These are phyloP conservation scores for Arthrobotrys sinensis DNA, from an alignment of 2,329 filamentous ascomycete species.

Conservation along the genomic window DNA sequence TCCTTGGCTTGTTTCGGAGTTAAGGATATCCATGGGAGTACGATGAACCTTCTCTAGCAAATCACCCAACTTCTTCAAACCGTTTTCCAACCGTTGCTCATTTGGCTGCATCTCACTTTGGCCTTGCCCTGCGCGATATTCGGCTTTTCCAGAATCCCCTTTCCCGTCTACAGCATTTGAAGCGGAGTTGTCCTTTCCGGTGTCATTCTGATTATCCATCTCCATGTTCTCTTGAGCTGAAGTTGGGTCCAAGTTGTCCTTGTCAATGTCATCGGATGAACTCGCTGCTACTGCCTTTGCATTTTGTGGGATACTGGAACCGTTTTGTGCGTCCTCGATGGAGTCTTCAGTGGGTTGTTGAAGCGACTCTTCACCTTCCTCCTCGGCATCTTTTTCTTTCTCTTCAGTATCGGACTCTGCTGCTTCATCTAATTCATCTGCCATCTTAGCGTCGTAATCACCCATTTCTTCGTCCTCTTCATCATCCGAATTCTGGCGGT, in stretches of 20 bases:
- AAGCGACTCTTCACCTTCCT: slow-evolving; percentile 62
- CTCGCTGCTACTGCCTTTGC: slow-evolving; percentile 61
- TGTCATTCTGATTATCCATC: slow-evolving; percentile 59
- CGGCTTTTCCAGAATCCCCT: slow-evolving; percentile 42
- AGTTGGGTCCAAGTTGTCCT: slow-evolving; percentile 61
- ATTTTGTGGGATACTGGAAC: slow-evolving; percentile 60
- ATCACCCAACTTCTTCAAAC: slow-evolving; percentile 95
- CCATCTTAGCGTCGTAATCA: slow-evolving; percentile 70
- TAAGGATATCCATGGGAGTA: slow-evolving; percentile 85
- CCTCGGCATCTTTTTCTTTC: slow-evolving; percentile 66
- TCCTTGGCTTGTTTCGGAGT: slow-evolving; percentile 73
- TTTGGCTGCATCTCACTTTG: slow-evolving; percentile 59
- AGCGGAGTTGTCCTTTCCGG: slow-evolving; percentile 55
- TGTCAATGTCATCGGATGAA: slow-evolving; percentile 62
- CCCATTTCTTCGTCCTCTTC: slow-evolving; percentile 71
- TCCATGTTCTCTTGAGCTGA: slow-evolving; percentile 62
- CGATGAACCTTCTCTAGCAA: slow-evolving; percentile 93
- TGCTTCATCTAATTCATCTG: slow-evolving; percentile 70
- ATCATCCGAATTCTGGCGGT: slow-evolving; percentile 68
- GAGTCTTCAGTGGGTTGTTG: slow-evolving; percentile 39
- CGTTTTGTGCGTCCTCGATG: slow-evolving; percentile 59
- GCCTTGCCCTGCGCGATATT: slow-evolving; percentile 46
- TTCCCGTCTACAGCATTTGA: slow-evolving; percentile 47
- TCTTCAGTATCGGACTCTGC: slow-evolving; percentile 72
- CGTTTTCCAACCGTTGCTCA: slow-evolving; percentile 72